These are phyloP conservation scores for Nicotiana knightiana DNA, from an alignment of 257 asterid genomes.

Conservation along the genomic window DNA sequence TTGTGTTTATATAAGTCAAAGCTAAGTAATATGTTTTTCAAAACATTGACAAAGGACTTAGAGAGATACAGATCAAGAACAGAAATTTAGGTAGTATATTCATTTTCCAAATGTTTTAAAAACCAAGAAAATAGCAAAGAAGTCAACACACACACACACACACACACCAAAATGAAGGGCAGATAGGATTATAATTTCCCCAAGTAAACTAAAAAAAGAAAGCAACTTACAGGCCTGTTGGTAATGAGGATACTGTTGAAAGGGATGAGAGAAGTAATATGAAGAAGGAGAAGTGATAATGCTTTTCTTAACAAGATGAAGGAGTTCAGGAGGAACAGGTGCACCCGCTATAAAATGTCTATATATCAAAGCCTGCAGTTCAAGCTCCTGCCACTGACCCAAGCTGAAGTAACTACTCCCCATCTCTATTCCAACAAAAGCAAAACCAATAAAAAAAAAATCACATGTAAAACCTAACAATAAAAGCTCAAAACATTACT, in stretches of 20 bases:
- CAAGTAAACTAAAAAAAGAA: not conserved
- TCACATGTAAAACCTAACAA: not conserved
- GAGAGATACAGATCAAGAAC: not conserved
- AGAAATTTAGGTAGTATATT: not conserved
- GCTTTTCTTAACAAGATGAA: constrained; percentile 75
- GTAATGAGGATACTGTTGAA: constrained; percentile 42
- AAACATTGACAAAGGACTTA: not conserved
- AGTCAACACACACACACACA: not conserved
- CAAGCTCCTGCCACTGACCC: constrained; percentile 93
- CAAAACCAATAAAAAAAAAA: not conserved
- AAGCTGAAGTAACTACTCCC: constrained; percentile 73
- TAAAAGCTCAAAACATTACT: not conserved
- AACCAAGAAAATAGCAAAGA: not conserved
- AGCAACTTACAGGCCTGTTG: constrained; percentile 58
- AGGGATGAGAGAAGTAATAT: constrained; percentile 31
- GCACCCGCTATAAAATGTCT: constrained; percentile 80
- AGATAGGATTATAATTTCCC: not conserved
- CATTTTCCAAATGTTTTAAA: not conserved
- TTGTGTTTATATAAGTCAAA: too few relatives aligned
- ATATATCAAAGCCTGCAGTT: constrained; percentile 76
- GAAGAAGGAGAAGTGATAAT: constrained; percentile 36
- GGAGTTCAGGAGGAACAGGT: constrained; percentile 64
- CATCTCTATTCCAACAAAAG: constrained; percentile 33
- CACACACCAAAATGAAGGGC: not conserved
- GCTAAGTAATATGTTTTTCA: not conserved